Evolutionary conservation across 192 early-diverging fungal species (phyloP), one percentile per base, ranked within the genome.

Genomic region (Gaertneriomyces sp.): DNA sequence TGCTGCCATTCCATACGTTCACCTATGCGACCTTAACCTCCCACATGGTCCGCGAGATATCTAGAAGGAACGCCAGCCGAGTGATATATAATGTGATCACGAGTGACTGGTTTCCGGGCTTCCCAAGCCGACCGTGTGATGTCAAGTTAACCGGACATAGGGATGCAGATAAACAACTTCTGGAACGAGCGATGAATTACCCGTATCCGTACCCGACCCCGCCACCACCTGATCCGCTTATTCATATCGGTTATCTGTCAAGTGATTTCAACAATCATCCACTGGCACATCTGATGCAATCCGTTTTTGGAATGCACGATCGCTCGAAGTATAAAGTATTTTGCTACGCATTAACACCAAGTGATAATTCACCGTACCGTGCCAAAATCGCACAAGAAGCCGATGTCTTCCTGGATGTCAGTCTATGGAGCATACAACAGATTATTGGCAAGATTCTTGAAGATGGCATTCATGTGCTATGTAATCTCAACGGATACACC

Each of bases 401-500:
- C 6, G 93, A 93, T 59, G 80, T 85, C 47, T 93, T 95, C 77
- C 25, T 91, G 4, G 89, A 95, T 72, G 90, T 91, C 39, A 76
- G 77, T 2, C 69, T 74, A 8, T 91, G 89, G 88, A 76, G 84
- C 20, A 83, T 81, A 25, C 81, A 91, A 66, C 77, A 87, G 12
- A 86, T 95, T 62, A 88, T 93, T 9, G 87, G 91, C 62, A 81
- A 78, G 7, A 83, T 97, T 44, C 54, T 69, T 11, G 61, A 19
- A 7, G 93, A 97, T 64, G 78, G 85, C 42, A 91, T 94, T 63
- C 95, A 97, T 66, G 81, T 97, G 7, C 78, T 97, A 19, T 85
- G 92, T 65, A 95, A 97, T 60, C 77, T 97, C 53, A 97, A 97
- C 71, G 95, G 95, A 38, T 96, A 97, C 73, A 97, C 95, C n/a